Percentiles rank a stretch among this genome's conserved stretches.
Evolutionary conservation across 495 filamentous ascomycete species (phyloP).

Genomic region (Penicillium ucsense): DNA sequence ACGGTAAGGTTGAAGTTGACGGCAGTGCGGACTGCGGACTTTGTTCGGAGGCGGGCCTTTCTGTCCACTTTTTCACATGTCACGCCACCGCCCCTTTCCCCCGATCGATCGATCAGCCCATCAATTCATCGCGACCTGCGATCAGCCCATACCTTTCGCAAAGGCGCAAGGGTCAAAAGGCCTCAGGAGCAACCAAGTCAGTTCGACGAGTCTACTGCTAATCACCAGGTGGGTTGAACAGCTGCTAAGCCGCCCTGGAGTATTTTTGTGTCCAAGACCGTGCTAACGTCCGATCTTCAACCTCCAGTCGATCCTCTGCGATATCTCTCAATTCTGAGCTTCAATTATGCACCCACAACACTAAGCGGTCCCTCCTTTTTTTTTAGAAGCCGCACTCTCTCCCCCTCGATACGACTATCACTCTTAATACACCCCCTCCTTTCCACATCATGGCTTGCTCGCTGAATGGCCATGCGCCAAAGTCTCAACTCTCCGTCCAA

Average conservation of each 20-base stretch:
- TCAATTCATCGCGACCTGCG: no score
- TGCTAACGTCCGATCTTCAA: neutral
- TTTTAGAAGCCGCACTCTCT: neutral
- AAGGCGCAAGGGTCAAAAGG: neutral
- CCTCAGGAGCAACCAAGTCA: no score
- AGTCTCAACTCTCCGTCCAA: constrained; percentile 22
- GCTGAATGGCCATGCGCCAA: constrained; percentile 20
- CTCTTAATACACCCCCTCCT: neutral
- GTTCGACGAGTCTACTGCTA: no score
- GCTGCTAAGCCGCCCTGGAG: no score
- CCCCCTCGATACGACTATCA: neutral
- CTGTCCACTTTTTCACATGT: constrained; percentile 23
- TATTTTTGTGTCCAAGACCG: neutral
- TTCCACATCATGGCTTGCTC: constrained; percentile 13
- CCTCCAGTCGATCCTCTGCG: neutral
- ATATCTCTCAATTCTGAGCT: constrained; percentile 1
- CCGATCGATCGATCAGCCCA: constrained; percentile 7
- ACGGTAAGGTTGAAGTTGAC: no score
- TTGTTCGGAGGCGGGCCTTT: no score
- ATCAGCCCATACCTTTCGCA: constrained; percentile 8
- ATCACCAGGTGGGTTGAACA: no score
- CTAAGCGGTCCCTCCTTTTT: constrained; percentile 5
- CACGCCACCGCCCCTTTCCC: constrained; percentile 27
- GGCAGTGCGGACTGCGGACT: no score
- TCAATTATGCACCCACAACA: constrained; percentile 6